These are phyloP conservation scores for Pholiota conissans DNA, from an alignment of 768 basidiomycete genomes.

Conservation along the genomic window DNA sequence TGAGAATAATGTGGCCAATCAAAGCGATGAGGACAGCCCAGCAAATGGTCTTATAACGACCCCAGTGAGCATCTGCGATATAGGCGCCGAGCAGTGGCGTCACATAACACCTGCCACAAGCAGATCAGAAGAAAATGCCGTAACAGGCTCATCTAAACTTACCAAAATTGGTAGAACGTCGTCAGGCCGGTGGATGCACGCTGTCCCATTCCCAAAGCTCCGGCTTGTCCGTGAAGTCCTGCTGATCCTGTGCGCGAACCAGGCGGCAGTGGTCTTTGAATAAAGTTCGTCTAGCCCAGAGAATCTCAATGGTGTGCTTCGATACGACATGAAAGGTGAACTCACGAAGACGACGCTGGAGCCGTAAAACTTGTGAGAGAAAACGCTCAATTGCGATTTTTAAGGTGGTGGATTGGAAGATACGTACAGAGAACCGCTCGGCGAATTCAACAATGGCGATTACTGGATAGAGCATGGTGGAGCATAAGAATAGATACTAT, in stretches of 20 bases:
- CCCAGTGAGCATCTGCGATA: slow-evolving; percentile 70
- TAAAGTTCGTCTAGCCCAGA: slow-evolving; percentile 63
- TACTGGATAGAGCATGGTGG: slow-evolving; percentile 32
- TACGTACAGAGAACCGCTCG: slow-evolving; percentile 69
- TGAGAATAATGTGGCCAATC: slow-evolving; percentile 67
- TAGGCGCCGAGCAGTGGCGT: slow-evolving; percentile 71
- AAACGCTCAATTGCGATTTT: neutral
- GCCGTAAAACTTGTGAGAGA: slow-evolving; percentile 37
- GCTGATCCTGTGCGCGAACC: slow-evolving; percentile 69
- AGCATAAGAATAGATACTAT: neutral
- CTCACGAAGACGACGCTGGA: slow-evolving; percentile 51
- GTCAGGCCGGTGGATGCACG: slow-evolving; percentile 70
- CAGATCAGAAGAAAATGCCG: neutral
- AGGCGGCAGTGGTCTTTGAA: slow-evolving; percentile 66
- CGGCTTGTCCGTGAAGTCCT: slow-evolving; percentile 53
- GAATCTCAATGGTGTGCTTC: neutral
- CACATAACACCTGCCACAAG: slow-evolving; percentile 54
- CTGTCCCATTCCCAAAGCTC: slow-evolving; percentile 68
- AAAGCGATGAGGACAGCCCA: slow-evolving; percentile 62
- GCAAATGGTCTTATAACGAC: slow-evolving; percentile 74
- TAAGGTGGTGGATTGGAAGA: neutral
- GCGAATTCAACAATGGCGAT: slow-evolving; percentile 69
- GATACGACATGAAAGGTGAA: neutral
- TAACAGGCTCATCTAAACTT: slow-evolving; percentile 11
- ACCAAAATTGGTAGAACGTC: slow-evolving; percentile 76